Conservation (phyloP, 1,284 basidiomycete genomes). For the Phylloporus sp. region DNA sequence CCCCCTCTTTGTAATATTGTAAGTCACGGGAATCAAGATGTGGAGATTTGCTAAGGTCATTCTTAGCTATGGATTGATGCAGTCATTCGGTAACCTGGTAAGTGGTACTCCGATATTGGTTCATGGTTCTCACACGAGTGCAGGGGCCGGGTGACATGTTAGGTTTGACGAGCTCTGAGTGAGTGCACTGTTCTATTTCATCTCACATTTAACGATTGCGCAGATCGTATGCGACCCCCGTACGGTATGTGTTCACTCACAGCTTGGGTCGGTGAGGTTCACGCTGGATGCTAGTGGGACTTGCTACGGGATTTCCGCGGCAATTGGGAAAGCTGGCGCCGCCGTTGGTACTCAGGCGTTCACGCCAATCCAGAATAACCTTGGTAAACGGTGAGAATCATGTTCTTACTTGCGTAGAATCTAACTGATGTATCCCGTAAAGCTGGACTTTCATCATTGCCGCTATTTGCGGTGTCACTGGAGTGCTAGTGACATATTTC, state of each 20-base stretch:
- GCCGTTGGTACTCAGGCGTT: constrained; percentile 80
- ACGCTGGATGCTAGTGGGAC: constrained; percentile 51
- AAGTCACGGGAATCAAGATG: constrained; percentile 27
- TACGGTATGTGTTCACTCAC: constrained; percentile 46
- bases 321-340: constrained; percentile 77
- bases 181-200: constrained; percentile 32
- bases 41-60: constrained; percentile 11
- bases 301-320: constrained; percentile 73
- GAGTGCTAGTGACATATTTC: constrained; percentile 69
- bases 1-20: constrained; percentile 72
- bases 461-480: constrained; percentile 67
- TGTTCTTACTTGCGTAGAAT: background rate
- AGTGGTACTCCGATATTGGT: constrained; percentile 9
- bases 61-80: constrained; percentile 67
- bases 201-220: constrained; percentile 8
- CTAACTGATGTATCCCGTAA: constrained; percentile 17
- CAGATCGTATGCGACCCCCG: constrained; percentile 68
- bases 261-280: background rate
- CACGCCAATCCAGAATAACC: constrained; percentile 71
- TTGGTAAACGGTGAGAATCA: constrained; percentile 57
- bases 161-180: constrained; percentile 70
- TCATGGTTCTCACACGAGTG: constrained; percentile 10
- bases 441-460: constrained; percentile 76
- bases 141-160: constrained; percentile 78
- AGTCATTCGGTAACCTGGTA: constrained; percentile 70